These are phyloP conservation scores for Amphicarpaea edgeworthii DNA, from an alignment of 306 rosid species.

Conservation along the genomic window DNA sequence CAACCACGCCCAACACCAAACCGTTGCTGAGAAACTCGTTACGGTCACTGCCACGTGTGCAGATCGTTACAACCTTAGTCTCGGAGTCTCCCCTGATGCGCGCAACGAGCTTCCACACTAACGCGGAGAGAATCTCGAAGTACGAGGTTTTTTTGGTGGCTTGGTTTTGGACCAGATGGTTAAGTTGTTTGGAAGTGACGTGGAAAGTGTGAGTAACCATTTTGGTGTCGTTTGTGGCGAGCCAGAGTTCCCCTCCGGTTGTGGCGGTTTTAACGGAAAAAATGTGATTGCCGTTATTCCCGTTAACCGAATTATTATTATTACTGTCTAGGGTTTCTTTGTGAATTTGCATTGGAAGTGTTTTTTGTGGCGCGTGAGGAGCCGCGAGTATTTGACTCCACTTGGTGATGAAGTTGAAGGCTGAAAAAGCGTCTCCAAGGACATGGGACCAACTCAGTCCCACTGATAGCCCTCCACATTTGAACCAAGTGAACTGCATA, in stretches of 20 bases:
- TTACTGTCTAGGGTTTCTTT: neutral
- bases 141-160: neutral
- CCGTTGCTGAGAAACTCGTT: conserved; percentile 47
- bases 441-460: conserved; percentile 87
- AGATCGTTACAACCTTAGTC: conserved; percentile 55
- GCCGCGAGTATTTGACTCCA: conserved; percentile 58
- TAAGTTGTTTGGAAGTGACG: conserved; percentile 49
- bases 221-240: conserved; percentile 38
- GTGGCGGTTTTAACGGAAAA: conserved; percentile 43
- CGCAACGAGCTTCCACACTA: conserved; percentile 68
- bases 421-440: conserved; percentile 75
- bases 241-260: conserved; percentile 49
- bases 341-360: conserved; percentile 25
- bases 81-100: conserved; percentile 42
- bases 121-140: conserved; percentile 60
- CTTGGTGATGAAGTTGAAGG: conserved; percentile 59
- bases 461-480: conserved; percentile 72
- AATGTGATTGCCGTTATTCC: conserved; percentile 17
- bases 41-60: neutral
- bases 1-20: conserved; percentile 59
- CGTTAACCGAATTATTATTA: conserved; percentile 3
- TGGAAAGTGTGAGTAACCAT: conserved; percentile 57
- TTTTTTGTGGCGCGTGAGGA: conserved; percentile 50
- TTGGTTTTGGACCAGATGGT: conserved; percentile 41
- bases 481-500: conserved; percentile 66